Percentiles rank a stretch among this genome's conserved stretches.
Evolutionary conservation across 1,284 basidiomycete species (phyloP).

Genomic region (Cutaneotrichosporon arboriforme): DNA sequence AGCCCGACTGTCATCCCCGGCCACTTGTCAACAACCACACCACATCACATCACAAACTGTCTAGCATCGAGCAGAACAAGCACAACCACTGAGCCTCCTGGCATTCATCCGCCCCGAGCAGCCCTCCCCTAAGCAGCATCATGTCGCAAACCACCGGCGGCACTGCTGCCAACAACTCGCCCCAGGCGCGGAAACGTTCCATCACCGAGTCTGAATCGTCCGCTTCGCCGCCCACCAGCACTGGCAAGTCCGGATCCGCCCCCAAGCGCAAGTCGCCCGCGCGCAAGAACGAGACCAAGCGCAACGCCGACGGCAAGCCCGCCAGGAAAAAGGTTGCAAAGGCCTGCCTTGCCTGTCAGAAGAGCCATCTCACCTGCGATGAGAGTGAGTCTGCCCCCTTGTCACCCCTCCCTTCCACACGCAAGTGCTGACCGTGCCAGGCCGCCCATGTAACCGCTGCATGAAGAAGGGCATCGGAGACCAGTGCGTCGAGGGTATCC

Average conservation of each 20-base stretch:
- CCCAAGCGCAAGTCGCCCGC: neutral
- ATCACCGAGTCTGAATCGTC: constrained; percentile 2
- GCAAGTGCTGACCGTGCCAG: constrained; percentile 49
- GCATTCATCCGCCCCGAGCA: too few species aligned
- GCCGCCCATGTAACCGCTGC: constrained; percentile 90
- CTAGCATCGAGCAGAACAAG: too few species aligned
- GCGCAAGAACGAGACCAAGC: constrained; percentile 4
- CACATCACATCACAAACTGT: neutral
- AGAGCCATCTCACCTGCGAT: constrained; percentile 92
- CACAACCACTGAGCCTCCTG: too few species aligned
- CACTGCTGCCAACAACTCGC: neutral
- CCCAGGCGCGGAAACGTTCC: neutral
- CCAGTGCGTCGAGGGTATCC: constrained; percentile 85
- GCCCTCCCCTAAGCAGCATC: too few species aligned
- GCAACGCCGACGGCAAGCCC: constrained; percentile 45
- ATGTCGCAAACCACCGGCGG: neutral
- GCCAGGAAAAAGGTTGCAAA: constrained; percentile 55
- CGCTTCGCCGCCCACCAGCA: neutral
- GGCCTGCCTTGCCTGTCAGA: constrained; percentile 91
- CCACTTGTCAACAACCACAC: neutral
- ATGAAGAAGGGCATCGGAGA: constrained; percentile 85
- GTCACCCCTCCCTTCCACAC: constrained; percentile 5
- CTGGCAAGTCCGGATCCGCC: neutral
- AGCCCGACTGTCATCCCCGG: neutral
- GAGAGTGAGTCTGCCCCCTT: constrained; percentile 60